A percentile compares a stretch with the other conserved stretches of the same genome.
phyloP scores from a whole-genome alignment of 352 stramenopile genomes.

The Pythium biforme region DNA sequence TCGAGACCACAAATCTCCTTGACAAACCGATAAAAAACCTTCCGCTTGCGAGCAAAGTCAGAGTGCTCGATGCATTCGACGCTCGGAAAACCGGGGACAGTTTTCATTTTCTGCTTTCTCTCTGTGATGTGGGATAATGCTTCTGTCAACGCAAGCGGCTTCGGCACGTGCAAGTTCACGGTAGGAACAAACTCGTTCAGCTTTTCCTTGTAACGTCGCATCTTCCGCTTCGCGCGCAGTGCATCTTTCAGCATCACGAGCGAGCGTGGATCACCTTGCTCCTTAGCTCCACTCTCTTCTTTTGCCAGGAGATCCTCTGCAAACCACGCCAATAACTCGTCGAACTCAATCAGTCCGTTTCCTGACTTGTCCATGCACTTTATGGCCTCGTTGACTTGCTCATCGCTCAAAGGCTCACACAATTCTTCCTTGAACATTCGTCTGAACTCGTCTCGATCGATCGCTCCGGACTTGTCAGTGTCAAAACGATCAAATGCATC shows the following conservation, averaged over 20 bases:
- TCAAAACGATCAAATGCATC: slow-evolving; percentile 50
- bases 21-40: slow-evolving; percentile 52
- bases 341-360: slow-evolving; percentile 43
- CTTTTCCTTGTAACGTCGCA: slow-evolving; percentile 44
- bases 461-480: slow-evolving; percentile 36
- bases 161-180: slow-evolving; percentile 7
- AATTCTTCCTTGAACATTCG: slow-evolving; percentile 50
- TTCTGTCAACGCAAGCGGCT: neutral
- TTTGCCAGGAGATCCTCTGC: slow-evolving; percentile 32
- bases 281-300: neutral
- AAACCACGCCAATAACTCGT: slow-evolving; percentile 46
- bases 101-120: slow-evolving; percentile 23
- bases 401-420: slow-evolving; percentile 37
- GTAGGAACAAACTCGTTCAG: slow-evolving; percentile 32
- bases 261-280: slow-evolving; percentile 7
- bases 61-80: slow-evolving; percentile 29
- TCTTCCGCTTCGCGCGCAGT: slow-evolving; percentile 38
- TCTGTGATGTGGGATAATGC: slow-evolving; percentile 8
- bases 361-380: slow-evolving; percentile 40
- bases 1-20: slow-evolving; percentile 42
- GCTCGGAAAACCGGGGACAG: slow-evolving; percentile 37
- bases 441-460: slow-evolving; percentile 37
- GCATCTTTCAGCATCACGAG: slow-evolving; percentile 38
- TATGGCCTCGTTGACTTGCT: slow-evolving; percentile 37
- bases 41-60: slow-evolving; percentile 40